Conservation (phyloP, 2,329 filamentous ascomycete genomes). For the Fusarium drepaniforme region DNA sequence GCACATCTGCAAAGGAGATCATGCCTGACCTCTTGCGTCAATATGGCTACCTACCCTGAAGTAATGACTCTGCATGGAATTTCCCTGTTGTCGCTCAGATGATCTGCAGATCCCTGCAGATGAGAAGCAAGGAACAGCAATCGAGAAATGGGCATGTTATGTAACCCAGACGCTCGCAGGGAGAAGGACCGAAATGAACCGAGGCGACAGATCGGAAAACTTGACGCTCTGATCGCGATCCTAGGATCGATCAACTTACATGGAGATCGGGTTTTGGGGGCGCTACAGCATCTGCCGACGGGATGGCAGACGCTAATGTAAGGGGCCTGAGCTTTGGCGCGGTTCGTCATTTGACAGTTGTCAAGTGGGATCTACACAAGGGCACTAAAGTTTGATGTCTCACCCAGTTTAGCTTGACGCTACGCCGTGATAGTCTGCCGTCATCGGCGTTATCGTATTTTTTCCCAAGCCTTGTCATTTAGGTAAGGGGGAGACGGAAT, state of each 20-base stretch:
- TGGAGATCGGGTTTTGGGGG: not conserved
- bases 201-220: not conserved
- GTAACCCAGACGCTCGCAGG: not conserved
- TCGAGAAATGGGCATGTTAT: not conserved
- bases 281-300: not conserved
- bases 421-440: not conserved
- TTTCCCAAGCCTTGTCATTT: too few species aligned
- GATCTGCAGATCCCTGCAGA: not conserved
- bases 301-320: not conserved
- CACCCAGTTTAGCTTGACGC: not conserved
- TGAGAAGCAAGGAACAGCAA: not conserved
- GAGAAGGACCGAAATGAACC: not conserved
- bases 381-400: not conserved
- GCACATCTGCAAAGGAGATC: not conserved
- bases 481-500: not conserved
- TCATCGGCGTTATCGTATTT: not conserved
- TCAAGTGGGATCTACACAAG: not conserved
- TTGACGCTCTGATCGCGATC: not conserved
- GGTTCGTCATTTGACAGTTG: conserved; percentile 2
- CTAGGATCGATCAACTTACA: not conserved
- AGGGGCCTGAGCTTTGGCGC: not conserved
- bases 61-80: not conserved
- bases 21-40: not conserved
- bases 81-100: not conserved
- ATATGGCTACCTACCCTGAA: not conserved